Evolutionary conservation across 805 yeast species (phyloP), one percentile per base, ranked within the genome.

Genomic region (Lachancea nothofagi): DNA sequence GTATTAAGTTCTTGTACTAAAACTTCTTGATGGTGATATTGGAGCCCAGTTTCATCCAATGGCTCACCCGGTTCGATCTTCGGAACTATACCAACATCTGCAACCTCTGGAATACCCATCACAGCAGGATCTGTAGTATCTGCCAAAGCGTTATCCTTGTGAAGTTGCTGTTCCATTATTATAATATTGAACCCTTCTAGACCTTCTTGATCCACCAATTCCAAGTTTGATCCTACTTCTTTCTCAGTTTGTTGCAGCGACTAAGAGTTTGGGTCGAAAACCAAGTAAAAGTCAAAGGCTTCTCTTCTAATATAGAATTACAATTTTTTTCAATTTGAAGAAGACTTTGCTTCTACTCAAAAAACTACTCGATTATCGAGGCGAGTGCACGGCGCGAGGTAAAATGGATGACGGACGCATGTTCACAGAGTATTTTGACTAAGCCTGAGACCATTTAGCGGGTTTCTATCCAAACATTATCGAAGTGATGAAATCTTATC

Each of bases 191-290:
- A n/a, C n/a, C n/a, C n/a, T n/a, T n/a, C n/a, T n/a, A n/a, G n/a
- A n/a, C n/a, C n/a, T n/a, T n/a, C n/a, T n/a, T n/a, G n/a, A n/a
- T n/a, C n/a, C n/a, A n/a, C n/a, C n/a, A n/a, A n/a, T n/a, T n/a
- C n/a, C n/a, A n/a, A n/a, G n/a, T n/a, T n/a, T n/a, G n/a, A n/a
- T n/a, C n/a, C n/a, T n/a, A n/a, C n/a, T n/a, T n/a, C n/a, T n/a
- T n/a, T n/a, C n/a, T n/a, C n/a, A 9, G 20, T 20, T 31, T 18
- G 25, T 31, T 20, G 21, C 15, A 8, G n/a, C 34, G 34, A 31
- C 34, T 31, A 7, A 31, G 34, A 19, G 4, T 22, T n/a, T 21
- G 34, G 21, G 34, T 31, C 34, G 34, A 31, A 21, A 31, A 31
- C 26, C 34, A 31, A 31, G 34, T 31, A 26, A 20, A 31, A 17